A percentile compares a stretch with the other conserved stretches of the same genome.
Evolutionary conservation across 1,284 basidiomycete genomes (phyloP).

Genomic region (Leccinum pseudoinsigne): DNA sequence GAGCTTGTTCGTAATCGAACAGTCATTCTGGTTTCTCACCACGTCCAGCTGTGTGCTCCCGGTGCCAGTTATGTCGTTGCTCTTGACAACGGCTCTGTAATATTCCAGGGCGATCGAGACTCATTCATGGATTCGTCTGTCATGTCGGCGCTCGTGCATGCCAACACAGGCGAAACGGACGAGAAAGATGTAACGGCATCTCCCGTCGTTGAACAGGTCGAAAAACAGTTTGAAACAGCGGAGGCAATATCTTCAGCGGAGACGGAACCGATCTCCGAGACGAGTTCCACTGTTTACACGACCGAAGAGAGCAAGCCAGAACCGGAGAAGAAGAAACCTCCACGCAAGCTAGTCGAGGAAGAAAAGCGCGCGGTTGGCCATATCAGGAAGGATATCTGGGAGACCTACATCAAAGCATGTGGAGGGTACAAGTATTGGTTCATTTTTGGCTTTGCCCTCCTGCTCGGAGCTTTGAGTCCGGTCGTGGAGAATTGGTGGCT

Average conservation of each 20-base stretch:
- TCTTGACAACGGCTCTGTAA: constrained; percentile 84
- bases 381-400: constrained; percentile 80
- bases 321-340: constrained; percentile 56
- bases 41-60: constrained; percentile 76
- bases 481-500: constrained; percentile 86
- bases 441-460: constrained; percentile 58
- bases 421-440: constrained; percentile 72
- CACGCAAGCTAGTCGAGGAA: constrained; percentile 88
- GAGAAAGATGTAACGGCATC: constrained; percentile 27
- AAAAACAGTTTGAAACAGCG: constrained; percentile 4
- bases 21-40: constrained; percentile 87
- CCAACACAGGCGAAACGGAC: constrained; percentile 40
- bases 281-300: constrained; percentile 46
- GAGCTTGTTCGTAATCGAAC: constrained; percentile 82
- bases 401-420: constrained; percentile 73
- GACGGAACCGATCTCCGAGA: constrained; percentile 44
- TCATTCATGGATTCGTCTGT: constrained; percentile 69
- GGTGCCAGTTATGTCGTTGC: constrained; percentile 76
- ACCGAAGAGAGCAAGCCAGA: constrained; percentile 34
- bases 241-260: constrained; percentile 16
- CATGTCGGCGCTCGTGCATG: constrained; percentile 68
- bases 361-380: constrained; percentile 87
- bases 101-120: constrained; percentile 69
- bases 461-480: constrained; percentile 70
- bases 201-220: constrained; percentile 14